Percentiles rank a stretch among this genome's conserved stretches.
Conservation (phyloP, 768 basidiomycete species). For the Boletus coccyginus region DNA sequence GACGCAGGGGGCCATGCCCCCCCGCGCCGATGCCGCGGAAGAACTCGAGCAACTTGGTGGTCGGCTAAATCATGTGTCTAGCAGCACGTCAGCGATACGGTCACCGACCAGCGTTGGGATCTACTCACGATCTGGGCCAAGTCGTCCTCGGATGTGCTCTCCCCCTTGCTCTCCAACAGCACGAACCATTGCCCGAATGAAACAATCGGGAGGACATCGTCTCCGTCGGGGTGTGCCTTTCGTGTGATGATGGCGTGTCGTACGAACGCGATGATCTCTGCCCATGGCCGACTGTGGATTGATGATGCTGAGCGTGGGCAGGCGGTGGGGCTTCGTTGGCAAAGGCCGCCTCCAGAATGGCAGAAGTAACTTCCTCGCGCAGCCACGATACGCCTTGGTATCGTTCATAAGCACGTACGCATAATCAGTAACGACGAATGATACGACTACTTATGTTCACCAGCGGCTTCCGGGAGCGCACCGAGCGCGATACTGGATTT, state of each 20-base stretch:
- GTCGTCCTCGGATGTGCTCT: conserved; percentile 24
- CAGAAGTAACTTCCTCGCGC: conserved; percentile 36
- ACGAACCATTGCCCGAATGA: conserved; percentile 36
- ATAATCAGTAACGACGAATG: not conserved
- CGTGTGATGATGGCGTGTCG: conserved; percentile 14
- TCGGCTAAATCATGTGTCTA: conserved; percentile 29
- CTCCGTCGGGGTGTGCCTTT: not conserved
- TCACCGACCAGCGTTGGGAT: not conserved
- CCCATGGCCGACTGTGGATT: conserved; percentile 35
- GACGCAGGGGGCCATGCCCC: conserved; percentile 3
- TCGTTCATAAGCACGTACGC: not conserved
- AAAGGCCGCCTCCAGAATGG: conserved; percentile 31
- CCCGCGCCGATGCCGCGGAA: conserved; percentile 26
- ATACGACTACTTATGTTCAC: conserved; percentile 33
- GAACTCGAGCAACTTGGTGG: conserved; percentile 34
- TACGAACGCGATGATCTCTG: conserved; percentile 26
- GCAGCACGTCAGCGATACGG: not conserved
- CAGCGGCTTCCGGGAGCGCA: conserved; percentile 27
- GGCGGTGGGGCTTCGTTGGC: conserved; percentile 12
- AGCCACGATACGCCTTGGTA: conserved; percentile 41
- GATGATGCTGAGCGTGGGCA: conserved; percentile 34
- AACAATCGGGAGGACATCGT: conserved; percentile 27
- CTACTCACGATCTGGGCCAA: conserved; percentile 32
- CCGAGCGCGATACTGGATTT: conserved; percentile 32
- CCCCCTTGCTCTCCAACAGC: conserved; percentile 20